Conservation (phyloP, 2,329 filamentous ascomycete species). For the Fusarium succisae region DNA sequence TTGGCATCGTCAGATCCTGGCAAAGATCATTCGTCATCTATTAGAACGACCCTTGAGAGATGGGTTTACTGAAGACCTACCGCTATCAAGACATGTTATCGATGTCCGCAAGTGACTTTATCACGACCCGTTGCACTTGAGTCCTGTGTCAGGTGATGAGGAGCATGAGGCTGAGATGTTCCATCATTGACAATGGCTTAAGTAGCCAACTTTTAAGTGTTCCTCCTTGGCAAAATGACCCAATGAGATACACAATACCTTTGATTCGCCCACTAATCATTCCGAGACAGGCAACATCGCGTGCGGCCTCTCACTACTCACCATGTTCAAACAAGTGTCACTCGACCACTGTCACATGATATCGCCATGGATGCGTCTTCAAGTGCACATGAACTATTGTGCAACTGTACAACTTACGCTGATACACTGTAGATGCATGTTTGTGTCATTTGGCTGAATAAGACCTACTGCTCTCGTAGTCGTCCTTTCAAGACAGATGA, state of each 20-base stretch:
- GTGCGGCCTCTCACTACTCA: background rate
- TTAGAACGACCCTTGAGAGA: background rate
- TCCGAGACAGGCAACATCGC: background rate
- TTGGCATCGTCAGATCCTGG: background rate
- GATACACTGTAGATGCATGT: background rate
- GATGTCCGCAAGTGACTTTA: background rate
- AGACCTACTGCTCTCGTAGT: background rate
- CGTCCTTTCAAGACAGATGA: background rate
- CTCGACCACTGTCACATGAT: background rate
- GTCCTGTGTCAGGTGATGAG: background rate
- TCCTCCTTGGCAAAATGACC: background rate
- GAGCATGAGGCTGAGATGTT: background rate
- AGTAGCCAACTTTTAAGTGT: background rate
- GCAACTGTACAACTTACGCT: background rate
- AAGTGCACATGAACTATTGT: background rate
- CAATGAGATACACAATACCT: too few relatives aligned
- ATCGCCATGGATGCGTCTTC: background rate
- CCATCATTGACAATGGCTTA: background rate
- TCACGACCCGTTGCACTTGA: background rate
- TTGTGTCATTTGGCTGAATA: background rate
- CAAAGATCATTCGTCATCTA: background rate
- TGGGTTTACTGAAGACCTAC: background rate
- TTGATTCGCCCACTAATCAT: background rate
- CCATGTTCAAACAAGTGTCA: background rate
- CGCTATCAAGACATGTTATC: too few relatives aligned